Base-by-base conservation (phyloP, 306 rosid species). In the peach (Prunus persica) region DNA sequence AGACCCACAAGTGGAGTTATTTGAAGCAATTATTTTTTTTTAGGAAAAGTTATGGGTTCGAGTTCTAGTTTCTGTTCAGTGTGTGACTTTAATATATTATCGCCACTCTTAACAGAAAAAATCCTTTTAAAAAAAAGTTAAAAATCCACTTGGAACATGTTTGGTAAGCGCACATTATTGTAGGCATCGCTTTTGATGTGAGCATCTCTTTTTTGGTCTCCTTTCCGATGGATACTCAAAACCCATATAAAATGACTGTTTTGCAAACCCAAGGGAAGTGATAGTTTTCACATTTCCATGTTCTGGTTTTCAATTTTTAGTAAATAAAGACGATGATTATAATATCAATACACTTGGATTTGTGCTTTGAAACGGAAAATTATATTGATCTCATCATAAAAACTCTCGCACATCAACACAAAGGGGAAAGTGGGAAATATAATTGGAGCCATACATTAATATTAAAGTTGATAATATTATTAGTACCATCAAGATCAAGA, bases 31-130 rank as follows among this genome's bases (percentile, higher is more conserved):
- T 38, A 0, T 10, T 38, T 0, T 0, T 38, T 2, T 38, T 6
- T 1, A 38, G 2, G 8, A 38, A 38, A 38, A 2, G 0, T 7
- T 0, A 0, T 6, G 9, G 2, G 43, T 38, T 38, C 2, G 9
- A 6, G 43, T 38, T 0, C 0, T 6, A 38, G 8, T 1, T 1
- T 38, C 9, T 7, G 9, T 1, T 0, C 0, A 1, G 2, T 38
- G 2, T 38, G 2, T 38, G 9, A 38, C 7, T 38, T 38, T 38
- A 38, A 10, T 1, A 1, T 38, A 38, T 0, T 7, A 38, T 38
- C 2, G 2, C 43, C 9, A 38, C 43, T 38, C 0, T 38, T 6
- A 32, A 32, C 7, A 32, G 0, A 38, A 38, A 22, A n/a, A n/a
- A n/a, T n/a, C n/a, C n/a, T n/a, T n/a, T n/a, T n/a, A n/a, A n/a